Evolutionary conservation across 2,329 filamentous ascomycete species (phyloP).

Genomic region (Pestalotiopsis sp.): DNA sequence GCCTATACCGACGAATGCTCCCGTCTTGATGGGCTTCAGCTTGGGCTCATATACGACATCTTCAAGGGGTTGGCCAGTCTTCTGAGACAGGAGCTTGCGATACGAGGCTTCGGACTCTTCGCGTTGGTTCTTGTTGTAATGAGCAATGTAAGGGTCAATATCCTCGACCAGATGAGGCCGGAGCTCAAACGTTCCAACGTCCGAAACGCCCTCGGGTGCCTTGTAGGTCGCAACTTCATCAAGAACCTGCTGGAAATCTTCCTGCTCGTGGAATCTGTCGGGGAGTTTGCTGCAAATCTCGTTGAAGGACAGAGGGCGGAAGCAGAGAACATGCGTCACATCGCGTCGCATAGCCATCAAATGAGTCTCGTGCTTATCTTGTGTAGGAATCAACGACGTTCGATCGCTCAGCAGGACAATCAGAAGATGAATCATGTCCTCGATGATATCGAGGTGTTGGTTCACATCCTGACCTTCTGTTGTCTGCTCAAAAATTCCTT

Average conservation of each 20-base stretch:
- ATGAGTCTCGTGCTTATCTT: constrained; percentile 67
- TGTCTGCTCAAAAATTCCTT: constrained; percentile 75
- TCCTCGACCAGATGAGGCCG: constrained; percentile 84
- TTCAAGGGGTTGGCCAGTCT: constrained; percentile 76
- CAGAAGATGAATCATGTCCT: constrained; percentile 93
- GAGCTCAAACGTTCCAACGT: constrained; percentile 92
- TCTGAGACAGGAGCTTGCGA: constrained; percentile 84
- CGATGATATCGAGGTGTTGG: constrained; percentile 89
- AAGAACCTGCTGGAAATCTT: constrained; percentile 83
- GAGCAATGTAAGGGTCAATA: constrained; percentile 92
- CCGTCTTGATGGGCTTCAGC: constrained; percentile 73
- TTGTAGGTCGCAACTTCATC: constrained; percentile 89
- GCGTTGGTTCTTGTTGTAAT: constrained; percentile 95
- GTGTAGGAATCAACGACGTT: constrained; percentile 72
- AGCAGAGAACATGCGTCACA: constrained; percentile 91
- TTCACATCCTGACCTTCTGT: constrained; percentile 78
- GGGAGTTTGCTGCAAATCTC: constrained; percentile 85
- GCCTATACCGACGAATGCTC: constrained; percentile 77
- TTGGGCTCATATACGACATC: constrained; percentile 93
- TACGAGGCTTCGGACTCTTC: constrained; percentile 93
- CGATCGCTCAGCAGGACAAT: constrained; percentile 91
- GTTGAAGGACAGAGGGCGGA: constrained; percentile 93
- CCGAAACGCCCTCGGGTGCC: constrained; percentile 85
- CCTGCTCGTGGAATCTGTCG: constrained; percentile 86
- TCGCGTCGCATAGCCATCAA: constrained; percentile 80